Percentiles rank a stretch among this genome's conserved stretches.
Conservation (phyloP, 129 eudicot species). For the Artemisia tridentata region DNA sequence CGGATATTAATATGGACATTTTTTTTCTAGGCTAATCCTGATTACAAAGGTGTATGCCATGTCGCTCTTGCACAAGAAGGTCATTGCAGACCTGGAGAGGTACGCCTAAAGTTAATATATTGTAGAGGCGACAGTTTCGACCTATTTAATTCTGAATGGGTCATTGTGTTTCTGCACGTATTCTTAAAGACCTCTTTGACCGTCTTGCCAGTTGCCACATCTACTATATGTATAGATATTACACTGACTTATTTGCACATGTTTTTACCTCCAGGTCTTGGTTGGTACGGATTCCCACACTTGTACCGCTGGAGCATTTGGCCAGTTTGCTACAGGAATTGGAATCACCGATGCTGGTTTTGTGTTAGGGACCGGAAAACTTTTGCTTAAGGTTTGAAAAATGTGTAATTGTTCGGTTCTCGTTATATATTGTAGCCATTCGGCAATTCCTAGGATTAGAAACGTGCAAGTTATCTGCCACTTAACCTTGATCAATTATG, state of each 20-base stretch:
- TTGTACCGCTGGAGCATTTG: conserved; percentile 99
- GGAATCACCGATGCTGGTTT: conserved; percentile 97
- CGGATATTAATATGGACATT: neutral
- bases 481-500: too few species aligned
- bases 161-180: neutral
- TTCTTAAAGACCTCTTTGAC: neutral
- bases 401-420: neutral
- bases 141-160: neutral
- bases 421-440: too few species aligned
- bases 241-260: neutral
- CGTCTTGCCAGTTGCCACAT: neutral
- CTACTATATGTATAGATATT: neutral
- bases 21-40: conserved; percentile 81
- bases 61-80: conserved; percentile 99
- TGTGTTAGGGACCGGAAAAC: conserved; percentile 93
- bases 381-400: conserved; percentile 79
- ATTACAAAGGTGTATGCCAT: conserved; percentile 98
- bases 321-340: conserved; percentile 95
- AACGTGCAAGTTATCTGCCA: too few species aligned
- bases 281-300: conserved; percentile 98
- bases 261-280: conserved; percentile 52
- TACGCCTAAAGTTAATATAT: conserved; percentile 13
- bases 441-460: too few species aligned
- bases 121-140: neutral
- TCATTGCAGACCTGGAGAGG: conserved; percentile 99